Evolutionary conservation across 306 rosid genomes (phyloP), one percentile per base, ranked within the genome.

Genomic region (Lathyrus tuberosus): DNA sequence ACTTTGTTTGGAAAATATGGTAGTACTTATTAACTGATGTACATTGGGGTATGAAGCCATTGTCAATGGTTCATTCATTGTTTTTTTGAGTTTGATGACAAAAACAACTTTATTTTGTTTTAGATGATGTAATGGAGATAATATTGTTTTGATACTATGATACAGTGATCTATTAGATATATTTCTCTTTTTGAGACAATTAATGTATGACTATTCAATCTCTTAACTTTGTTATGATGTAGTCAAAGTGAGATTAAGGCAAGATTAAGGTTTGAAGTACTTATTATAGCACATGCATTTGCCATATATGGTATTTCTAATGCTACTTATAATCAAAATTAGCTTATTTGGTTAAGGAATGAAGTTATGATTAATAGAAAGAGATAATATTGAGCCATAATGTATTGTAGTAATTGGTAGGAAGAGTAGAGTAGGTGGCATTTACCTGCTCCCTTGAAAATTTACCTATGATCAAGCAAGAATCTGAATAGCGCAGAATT

Each of bases 31-130:
- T 82, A 63, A 49, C 53, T 62, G 38, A 54, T 88, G 90, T 81
- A 85, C 79, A 88, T 79, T 82, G 74, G 72, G 65, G 2, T 71
- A 80, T 71, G 81, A 53, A 69, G 74, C 10, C 8, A 28, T 30
- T 75, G 38, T 64, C 15, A 53, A 65, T 66, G 79, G 65, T 61
- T 73, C 52, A 70, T 79, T 74, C 64, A 74, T 82, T 58, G 69
- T 75, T 75, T 47, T 47, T 66, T 41, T 52, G 61, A 41, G 79
- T 65, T 71, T 38, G 73, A 53, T 69, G 71, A 77, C 60, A 49
- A 54, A 40, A 33, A 6, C 38, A 33, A 5, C 8, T 81, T 65
- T 62, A 62, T 73, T 72, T 79, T 69, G 63, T n/a, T 75, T 65
- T 18, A 62, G 80, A 68, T 67, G 72, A 61, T 77, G 71, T 71